phyloP scores from a whole-genome alignment of 306 rosid species.

The Glycine soja region DNA sequence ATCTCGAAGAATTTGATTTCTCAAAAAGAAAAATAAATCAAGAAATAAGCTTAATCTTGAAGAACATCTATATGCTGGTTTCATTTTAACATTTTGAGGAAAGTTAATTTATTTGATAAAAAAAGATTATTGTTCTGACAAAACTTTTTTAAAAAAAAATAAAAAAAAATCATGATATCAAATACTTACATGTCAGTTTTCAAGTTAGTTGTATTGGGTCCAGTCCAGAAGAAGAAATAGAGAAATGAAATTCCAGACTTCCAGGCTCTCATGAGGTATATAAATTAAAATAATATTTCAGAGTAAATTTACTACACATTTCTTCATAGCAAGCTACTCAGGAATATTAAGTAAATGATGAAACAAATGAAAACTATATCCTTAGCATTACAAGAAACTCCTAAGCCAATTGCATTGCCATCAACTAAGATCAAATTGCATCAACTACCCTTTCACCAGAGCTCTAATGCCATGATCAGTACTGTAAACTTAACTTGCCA shows the following conservation, averaged over 20 bases:
- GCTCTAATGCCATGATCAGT: neutral
- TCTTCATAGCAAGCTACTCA: too few relatives aligned
- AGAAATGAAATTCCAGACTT: neutral
- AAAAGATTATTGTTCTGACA: neutral
- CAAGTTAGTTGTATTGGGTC: neutral
- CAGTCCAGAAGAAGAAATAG: neutral
- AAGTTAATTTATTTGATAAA: neutral
- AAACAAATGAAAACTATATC: too few relatives aligned
- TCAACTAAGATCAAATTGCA: neutral
- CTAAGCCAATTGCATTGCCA: neutral
- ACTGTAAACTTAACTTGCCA: constrained; percentile 1
- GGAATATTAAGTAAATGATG: too few relatives aligned
- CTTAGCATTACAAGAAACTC: neutral
- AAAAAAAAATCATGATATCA: neutral
- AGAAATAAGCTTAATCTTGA: neutral
- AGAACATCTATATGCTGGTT: neutral
- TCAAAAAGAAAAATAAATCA: neutral
- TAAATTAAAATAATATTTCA: too few relatives aligned
- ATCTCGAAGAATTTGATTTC: neutral
- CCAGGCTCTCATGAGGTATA: neutral
- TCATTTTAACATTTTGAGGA: neutral
- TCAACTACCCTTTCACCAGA: neutral
- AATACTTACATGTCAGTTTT: neutral
- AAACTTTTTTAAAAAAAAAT: neutral
- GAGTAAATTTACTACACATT: too few relatives aligned